These are phyloP conservation scores for Lycium ferocissimum DNA, from an alignment of 257 asterid genomes.

Conservation along the genomic window DNA sequence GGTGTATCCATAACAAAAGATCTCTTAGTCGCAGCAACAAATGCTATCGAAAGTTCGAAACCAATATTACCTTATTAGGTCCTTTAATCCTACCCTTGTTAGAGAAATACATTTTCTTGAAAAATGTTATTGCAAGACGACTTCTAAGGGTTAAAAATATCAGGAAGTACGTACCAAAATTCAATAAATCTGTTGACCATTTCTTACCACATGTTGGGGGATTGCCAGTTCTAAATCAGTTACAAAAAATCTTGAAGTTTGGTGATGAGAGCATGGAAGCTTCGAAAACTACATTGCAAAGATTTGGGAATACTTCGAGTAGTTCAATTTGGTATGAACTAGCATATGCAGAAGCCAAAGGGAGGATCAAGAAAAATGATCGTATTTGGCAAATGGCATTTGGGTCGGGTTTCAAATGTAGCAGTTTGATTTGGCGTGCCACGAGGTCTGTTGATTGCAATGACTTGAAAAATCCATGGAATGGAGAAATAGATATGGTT, in stretches of 20 bases:
- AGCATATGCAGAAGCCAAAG: conserved; percentile 29
- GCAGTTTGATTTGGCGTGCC: conserved; percentile 34
- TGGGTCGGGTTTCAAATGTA: conserved; percentile 38
- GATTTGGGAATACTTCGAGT: conserved; percentile 57
- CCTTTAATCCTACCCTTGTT: conserved; percentile 50
- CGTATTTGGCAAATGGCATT: conserved; percentile 33
- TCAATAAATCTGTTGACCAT: conserved; percentile 52
- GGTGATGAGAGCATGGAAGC: conserved; percentile 46
- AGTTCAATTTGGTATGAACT: conserved; percentile 44
- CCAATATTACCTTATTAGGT: conserved; percentile 51
- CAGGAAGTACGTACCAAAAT: conserved; percentile 49
- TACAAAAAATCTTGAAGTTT: conserved; percentile 48
- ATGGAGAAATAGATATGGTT: conserved; percentile 17
- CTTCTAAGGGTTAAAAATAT: conserved; percentile 29
- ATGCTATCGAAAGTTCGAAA: conserved; percentile 45
- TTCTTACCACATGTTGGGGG: conserved; percentile 63
- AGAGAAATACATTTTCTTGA: conserved; percentile 47
- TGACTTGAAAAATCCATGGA: conserved; percentile 34
- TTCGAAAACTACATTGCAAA: conserved; percentile 50
- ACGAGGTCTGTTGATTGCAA: conserved; percentile 14
- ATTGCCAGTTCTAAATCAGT: conserved; percentile 52
- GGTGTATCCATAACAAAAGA: conserved; percentile 54
- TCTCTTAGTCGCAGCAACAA: conserved; percentile 47
- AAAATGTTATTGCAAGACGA: conserved; percentile 33
- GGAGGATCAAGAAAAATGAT: conserved; percentile 30